Evolutionary conservation across 257 asterid species (phyloP).

Genomic region (Fraxinus cuspidata): DNA sequence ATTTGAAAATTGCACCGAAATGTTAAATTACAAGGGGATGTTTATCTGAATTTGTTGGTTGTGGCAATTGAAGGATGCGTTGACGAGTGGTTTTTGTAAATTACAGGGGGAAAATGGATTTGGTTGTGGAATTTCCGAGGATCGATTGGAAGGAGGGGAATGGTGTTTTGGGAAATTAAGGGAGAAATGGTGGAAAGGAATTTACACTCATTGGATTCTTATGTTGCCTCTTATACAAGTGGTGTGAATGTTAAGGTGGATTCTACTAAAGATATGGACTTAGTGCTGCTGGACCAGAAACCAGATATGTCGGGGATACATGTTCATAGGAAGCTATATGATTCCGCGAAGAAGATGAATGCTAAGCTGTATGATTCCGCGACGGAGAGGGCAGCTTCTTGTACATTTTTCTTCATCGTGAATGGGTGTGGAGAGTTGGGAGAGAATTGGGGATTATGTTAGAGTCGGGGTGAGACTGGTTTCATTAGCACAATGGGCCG

Average conservation of each 20-base stretch:
- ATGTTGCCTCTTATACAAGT: conserved; percentile 36
- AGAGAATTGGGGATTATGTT: too few relatives aligned
- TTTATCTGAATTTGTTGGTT: too few relatives aligned
- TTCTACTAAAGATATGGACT: conserved; percentile 29
- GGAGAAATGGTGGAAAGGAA: conserved; percentile 32
- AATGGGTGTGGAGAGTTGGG: too few relatives aligned
- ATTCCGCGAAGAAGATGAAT: conserved; percentile 30
- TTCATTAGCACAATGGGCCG: too few relatives aligned
- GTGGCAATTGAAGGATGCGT: too few relatives aligned
- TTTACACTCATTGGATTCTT: conserved; percentile 41
- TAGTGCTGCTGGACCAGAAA: conserved; percentile 31
- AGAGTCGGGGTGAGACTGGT: too few relatives aligned
- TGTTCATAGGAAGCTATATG: conserved; percentile 34
- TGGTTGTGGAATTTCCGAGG: conserved; percentile 24
- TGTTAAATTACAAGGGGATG: too few relatives aligned
- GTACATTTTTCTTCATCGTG: too few relatives aligned
- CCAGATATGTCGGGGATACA: conserved; percentile 27
- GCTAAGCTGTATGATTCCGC: conserved; percentile 23
- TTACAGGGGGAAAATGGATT: too few relatives aligned
- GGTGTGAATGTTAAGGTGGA: conserved; percentile 35
- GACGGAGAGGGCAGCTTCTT: too few relatives aligned
- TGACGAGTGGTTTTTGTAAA: too few relatives aligned
- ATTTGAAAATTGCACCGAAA: too few relatives aligned
- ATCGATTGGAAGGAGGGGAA: conserved; percentile 27
- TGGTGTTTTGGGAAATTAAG: conserved; percentile 34